These are phyloP conservation scores for Parachaetomium inaequale DNA, from an alignment of 495 filamentous ascomycete genomes.

Conservation along the genomic window DNA sequence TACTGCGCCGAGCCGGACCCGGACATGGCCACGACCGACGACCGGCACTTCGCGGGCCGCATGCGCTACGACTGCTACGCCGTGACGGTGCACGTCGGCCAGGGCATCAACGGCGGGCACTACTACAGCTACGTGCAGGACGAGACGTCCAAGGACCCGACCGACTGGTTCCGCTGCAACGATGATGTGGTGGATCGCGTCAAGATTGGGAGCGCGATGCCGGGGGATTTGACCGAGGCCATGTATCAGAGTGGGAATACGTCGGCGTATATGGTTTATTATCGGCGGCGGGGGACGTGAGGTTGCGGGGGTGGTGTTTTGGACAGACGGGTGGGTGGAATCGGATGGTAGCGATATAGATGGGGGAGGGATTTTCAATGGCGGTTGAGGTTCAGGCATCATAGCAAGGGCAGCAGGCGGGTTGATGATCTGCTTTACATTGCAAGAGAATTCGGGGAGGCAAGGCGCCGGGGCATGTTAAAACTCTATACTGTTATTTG, in stretches of 20 bases:
- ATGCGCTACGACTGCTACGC: constrained; percentile 47
- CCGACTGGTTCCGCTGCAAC: constrained; percentile 36
- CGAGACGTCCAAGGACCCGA: constrained; percentile 24
- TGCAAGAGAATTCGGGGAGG: background rate
- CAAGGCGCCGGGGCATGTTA: background rate
- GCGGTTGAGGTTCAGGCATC: too few relatives aligned
- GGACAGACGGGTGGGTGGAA: background rate
- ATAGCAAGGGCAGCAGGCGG: background rate
- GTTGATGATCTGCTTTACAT: background rate
- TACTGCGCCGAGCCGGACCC: constrained; percentile 28
- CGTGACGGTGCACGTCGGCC: constrained; percentile 39
- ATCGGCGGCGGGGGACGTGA: constrained; percentile 24
- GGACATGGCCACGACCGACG: constrained; percentile 14
- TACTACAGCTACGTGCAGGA: constrained; percentile 42
- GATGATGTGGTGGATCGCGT: constrained; percentile 30
- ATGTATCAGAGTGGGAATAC: constrained; percentile 24
- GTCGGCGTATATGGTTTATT: constrained; percentile 33
- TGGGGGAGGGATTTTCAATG: background rate
- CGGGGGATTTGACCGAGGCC: constrained; percentile 19
- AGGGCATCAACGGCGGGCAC: constrained; percentile 36
- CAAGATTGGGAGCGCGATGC: constrained; percentile 23
- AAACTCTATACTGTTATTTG: background rate
- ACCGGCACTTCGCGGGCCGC: constrained; percentile 24
- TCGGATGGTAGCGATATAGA: background rate
- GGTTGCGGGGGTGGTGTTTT: background rate